Base-by-base conservation (phyloP, 2,329 filamentous ascomycete species). In the Xylariaceae sp. region DNA sequence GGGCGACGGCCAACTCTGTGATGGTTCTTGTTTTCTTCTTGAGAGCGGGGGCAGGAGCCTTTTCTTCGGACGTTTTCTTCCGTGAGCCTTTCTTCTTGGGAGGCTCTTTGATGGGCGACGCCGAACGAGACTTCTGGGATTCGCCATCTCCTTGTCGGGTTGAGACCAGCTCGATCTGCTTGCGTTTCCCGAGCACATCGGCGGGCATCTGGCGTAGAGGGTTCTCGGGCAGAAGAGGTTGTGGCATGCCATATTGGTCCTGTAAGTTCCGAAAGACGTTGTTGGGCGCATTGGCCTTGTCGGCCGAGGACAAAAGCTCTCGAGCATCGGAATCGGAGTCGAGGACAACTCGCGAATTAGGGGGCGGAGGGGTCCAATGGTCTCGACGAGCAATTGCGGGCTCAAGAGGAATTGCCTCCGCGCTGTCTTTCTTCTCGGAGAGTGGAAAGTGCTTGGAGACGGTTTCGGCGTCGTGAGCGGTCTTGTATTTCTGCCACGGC, bases 21-120 rank as follows among this genome's bases (percentile, higher is more conserved):
- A 95, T 83, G 0, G 88, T 94, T 33, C 80, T 81, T 0, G 82
- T 67, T 63, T 85, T 91, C 66, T 86, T 89, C 64, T 80, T 82
- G 3, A 75, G 67, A 5, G 72, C 69, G 3, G 75, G 67, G 5
- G 72, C 69, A 53, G 80, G 85, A 19, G 66, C 61, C 58, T 78
- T 80, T 1, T 57, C 48, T 0, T 67, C 66, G 2, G 65, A 65
- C 2, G 42, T 14, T 57, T 63, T 39, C 61, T 54, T 19, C 50
- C 50, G 56, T 52, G 12, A 14, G 27, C 3, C 54, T 50, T 33
- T 33, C 34, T 35, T 19, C 11, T 11, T 25, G 8, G 36, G 33
- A 12, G 22, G 14, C 8, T 42, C 32, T 11, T 43, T 42, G 4
- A 57, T 52, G 0, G 67, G 67, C 1, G 66, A 65, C 2, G 40